Evolutionary conservation across 2,329 filamentous ascomycete species (phyloP).

Genomic region (Fusarium nanum): DNA sequence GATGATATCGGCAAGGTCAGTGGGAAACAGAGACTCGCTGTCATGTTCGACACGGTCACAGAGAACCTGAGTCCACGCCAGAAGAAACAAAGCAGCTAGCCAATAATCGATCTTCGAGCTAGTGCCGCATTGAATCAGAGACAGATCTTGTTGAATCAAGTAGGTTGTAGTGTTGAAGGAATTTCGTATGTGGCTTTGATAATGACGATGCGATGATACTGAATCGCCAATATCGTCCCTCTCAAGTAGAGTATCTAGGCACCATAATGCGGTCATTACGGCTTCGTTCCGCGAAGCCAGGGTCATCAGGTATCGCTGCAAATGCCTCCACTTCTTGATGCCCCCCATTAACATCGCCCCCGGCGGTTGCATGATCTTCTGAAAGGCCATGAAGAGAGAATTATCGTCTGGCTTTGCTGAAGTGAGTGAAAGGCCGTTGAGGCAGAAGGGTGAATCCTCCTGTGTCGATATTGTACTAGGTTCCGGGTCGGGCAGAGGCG

Average conservation of each 20-base stretch:
- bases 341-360: conserved; percentile 10
- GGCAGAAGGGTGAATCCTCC: neutral
- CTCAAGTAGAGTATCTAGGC: neutral
- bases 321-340: conserved; percentile 1
- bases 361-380: conserved; percentile 9
- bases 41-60: neutral
- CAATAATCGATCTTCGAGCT: neutral
- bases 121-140: fast-evolving
- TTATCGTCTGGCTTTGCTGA: neutral
- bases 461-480: neutral
- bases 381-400: neutral
- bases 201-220: fast-evolving
- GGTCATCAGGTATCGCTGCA: neutral
- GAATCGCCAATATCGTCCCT: neutral
- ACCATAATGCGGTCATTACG: neutral
- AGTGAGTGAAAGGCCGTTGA: fast-evolving
- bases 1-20: neutral
- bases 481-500: neutral
- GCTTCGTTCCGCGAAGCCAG: neutral
- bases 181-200: neutral
- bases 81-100: neutral
- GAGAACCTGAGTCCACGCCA: conserved; percentile 6
- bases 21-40: neutral
- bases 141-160: neutral
- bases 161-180: neutral